Evolutionary conservation across 228 moss, liverwort and hornwort species (phyloP), one percentile per base, ranked within the genome.

Genomic region (Sphagnum magellanicum): DNA sequence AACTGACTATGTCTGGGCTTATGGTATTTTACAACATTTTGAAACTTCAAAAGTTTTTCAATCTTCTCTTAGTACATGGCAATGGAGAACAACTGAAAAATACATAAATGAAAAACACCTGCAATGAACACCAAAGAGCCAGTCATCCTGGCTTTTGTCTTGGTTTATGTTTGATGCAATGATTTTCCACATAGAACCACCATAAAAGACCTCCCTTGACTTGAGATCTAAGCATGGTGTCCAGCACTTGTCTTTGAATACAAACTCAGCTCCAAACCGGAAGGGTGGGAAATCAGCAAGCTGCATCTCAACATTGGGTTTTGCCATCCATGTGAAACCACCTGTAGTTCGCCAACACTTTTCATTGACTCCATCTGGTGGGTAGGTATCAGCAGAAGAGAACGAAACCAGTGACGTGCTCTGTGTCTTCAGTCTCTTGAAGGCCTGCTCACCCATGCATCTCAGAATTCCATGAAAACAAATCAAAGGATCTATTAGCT

Each of bases 141-240:
- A 83, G 71, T 79, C 83, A 58, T 79, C 83, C 32, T 32, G 32
- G 32, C 32, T 32, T 59, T 79, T 83, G 12, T 79, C 83, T 71
- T 76, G 79, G 50, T 72, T 79, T 5, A 83, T 60, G 60, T 74
- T 74, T 6, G 79, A 76, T 5, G 79, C 79, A 52, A 83, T 66
- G 51, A 83, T 83, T 68, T 74, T 83, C 83, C 83, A 83, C 83
- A 79, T 83, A 48, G 83, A 82, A 10, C 82, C 82, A n/a, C 82
- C 82, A 52, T 82, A 82, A 17, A 82, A 82, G 10, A 82, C 82
- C 13, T 72, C 76, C n/a, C 79, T 67, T 16, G 76, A 68, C 67
- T 77, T 83, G 61, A 76, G 47, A 46, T 79, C 79, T 47, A 11
- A 73, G 60, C 50, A 75, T 59, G 76, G 50, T 60, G 73, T 72